Conservation (phyloP, 2,329 filamentous ascomycete genomes). For the Pseudopithomyces chartarum region DNA sequence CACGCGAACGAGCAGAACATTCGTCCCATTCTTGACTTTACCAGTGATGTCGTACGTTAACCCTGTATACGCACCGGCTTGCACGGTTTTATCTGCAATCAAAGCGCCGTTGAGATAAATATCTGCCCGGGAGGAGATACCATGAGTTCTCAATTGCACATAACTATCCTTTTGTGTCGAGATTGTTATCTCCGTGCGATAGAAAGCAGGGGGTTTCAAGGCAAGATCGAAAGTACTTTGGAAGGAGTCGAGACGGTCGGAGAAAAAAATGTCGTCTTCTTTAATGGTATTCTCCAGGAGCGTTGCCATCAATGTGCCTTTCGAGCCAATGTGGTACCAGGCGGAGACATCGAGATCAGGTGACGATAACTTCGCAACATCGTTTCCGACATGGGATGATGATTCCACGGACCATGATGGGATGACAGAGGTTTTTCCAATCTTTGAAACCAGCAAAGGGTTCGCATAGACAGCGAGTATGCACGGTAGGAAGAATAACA, state of each 20-base stretch:
- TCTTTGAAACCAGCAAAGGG: slow-evolving; percentile 8
- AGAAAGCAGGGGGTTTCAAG: slow-evolving; percentile 64
- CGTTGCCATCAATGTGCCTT: slow-evolving; percentile 63
- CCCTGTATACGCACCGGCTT: slow-evolving; percentile 63
- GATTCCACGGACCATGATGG: slow-evolving; percentile 28
- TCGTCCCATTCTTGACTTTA: slow-evolving; percentile 45
- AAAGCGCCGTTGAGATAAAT: slow-evolving; percentile 63
- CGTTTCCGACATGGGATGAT: slow-evolving; percentile 13
- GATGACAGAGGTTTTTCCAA: slow-evolving; percentile 17
- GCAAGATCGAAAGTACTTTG: slow-evolving; percentile 42
- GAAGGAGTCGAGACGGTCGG: slow-evolving; percentile 54
- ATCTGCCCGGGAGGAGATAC: slow-evolving; percentile 65
- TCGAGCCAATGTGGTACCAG: slow-evolving; percentile 59
- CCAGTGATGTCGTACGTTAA: slow-evolving; percentile 60
- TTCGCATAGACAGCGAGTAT: slow-evolving; percentile 3
- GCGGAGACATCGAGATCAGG: slow-evolving; percentile 48
- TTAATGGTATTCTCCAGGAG: slow-evolving; percentile 60
- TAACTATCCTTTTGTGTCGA: slow-evolving; percentile 41
- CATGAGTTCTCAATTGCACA: slow-evolving; percentile 62
- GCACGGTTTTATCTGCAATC: slow-evolving; percentile 54
- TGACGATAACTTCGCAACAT: slow-evolving; percentile 22
- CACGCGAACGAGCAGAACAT: slow-evolving; percentile 59
- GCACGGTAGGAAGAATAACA: neutral
- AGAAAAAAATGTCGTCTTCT: slow-evolving; percentile 62
- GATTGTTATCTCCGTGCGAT: slow-evolving; percentile 57